A percentile compares a stretch with the other conserved stretches of the same genome.
These are phyloP conservation scores for Pythium dissotocum DNA, from an alignment of 352 stramenopile genomes.

Conservation along the genomic window DNA sequence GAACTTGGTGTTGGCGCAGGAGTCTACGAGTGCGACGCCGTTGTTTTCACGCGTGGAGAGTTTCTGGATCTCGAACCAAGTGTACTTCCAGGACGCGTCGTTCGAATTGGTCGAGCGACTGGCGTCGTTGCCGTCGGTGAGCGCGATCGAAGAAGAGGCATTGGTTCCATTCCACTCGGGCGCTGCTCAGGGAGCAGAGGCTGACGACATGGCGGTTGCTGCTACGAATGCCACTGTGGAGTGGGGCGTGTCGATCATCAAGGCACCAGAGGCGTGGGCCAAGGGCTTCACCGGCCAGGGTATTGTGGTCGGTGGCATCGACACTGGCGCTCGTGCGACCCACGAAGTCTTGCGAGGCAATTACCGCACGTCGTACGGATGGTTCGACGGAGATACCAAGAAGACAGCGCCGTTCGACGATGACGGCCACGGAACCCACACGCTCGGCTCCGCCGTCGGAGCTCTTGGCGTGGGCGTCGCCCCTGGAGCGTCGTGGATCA, in stretches of 20 bases:
- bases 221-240: not conserved
- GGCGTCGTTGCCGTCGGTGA: not conserved
- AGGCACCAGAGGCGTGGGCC: conserved; percentile 25
- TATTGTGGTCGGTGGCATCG: conserved; percentile 31
- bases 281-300: conserved; percentile 24
- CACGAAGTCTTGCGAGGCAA: conserved; percentile 22
- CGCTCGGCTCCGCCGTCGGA: not conserved
- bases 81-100: conserved; percentile 5
- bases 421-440: conserved; percentile 23
- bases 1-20: not conserved
- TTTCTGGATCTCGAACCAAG: conserved; percentile 12
- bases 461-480: conserved; percentile 4
- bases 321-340: conserved; percentile 30
- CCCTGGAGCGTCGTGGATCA: conserved; percentile 7
- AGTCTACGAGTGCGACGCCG: not conserved
- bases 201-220: not conserved
- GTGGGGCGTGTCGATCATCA: conserved; percentile 26
- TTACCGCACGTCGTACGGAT: conserved; percentile 8
- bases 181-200: not conserved
- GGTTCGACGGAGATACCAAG: conserved; percentile 23
- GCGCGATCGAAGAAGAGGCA: not conserved
- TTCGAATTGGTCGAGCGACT: conserved; percentile 14
- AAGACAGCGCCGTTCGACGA: conserved; percentile 19
- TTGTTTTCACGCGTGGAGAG: not conserved
- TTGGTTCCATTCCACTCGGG: not conserved